phyloP scores from a whole-genome alignment of 495 filamentous ascomycete species.

The Trichoderma orchidacearum region DNA sequence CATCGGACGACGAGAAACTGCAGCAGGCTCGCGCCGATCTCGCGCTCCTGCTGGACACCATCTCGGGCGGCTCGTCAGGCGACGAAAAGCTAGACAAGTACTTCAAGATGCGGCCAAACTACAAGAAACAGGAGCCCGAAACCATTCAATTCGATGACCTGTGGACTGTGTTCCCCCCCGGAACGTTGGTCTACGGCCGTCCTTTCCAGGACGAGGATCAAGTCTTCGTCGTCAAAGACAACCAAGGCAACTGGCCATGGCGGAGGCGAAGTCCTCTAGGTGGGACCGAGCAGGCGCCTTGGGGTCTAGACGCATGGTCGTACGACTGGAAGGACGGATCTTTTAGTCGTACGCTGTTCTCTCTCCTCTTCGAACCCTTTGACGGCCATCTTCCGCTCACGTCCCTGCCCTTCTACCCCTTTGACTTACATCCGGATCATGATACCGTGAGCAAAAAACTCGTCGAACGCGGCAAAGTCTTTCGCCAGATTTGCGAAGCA shows the following conservation, averaged over 20 bases:
- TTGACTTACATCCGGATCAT: too few species aligned
- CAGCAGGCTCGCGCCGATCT: conserved; percentile 2
- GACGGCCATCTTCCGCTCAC: too few species aligned
- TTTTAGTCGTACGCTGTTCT: too few species aligned
- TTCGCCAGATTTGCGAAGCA: too few species aligned
- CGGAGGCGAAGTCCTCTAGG: too few species aligned
- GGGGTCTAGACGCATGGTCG: too few species aligned
- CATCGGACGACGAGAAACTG: not conserved
- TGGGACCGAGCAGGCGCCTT: too few species aligned
- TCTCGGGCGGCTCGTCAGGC: conserved; percentile 4
- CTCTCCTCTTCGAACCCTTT: too few species aligned
- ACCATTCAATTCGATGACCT: conserved; percentile 9
- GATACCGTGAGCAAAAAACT: too few species aligned
- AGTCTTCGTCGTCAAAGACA: conserved; percentile 7
- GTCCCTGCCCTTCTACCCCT: too few species aligned
- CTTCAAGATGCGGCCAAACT: conserved; percentile 7
- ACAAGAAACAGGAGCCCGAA: conserved; percentile 4
- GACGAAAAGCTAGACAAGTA: conserved; percentile 8
- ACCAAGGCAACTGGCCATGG: conserved; percentile 1
- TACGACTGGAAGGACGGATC: too few species aligned
- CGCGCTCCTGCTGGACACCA: conserved; percentile 2
- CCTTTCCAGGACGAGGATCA: conserved; percentile 8
- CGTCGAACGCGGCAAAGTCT: too few species aligned
- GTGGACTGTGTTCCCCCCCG: conserved; percentile 14
- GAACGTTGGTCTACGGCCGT: conserved; percentile 4